Base-by-base conservation (phyloP, 164 flowering plant species). In the Akebia trifoliata region DNA sequence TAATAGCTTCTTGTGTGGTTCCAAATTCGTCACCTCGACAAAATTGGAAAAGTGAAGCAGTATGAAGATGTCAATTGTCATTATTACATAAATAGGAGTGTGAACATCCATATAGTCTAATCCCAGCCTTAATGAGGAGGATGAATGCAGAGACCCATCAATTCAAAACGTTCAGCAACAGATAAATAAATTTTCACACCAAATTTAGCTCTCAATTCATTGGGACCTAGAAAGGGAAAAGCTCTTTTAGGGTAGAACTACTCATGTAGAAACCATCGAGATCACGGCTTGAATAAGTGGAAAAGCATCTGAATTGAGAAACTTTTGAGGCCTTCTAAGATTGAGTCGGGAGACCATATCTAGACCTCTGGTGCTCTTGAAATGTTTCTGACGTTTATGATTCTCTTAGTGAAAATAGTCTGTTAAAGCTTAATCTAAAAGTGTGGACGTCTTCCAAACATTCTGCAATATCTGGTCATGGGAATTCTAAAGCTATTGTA, bases 401-500 rank as follows among this genome's bases (percentile, higher is more conserved):
- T 35, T 44, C 18, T 45, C 43, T 32, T 45, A 21, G 10, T 47
- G 35, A 3, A 11, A 24, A 40, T 31, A 20, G 9, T 39, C 29
- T 50, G 21, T 6, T 32, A 18, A 52, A 21, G 34, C 26, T 59
- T 38, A 39, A 12, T 28, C 22, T n/a, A n/a, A n/a, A 42, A 15
- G 20, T 26, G 5, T 20, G 42, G 57, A 42, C 36, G 15, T 31
- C 34, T 28, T 36, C 44, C 44, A 3, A 4, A 17, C 6, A 6
- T 46, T 58, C 43, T 47, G 32, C 52, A 58, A 57, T 34, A 34
- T 57, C 31, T 9, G 7, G 28, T 32, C 29, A 18, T 21, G 52
- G 24, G 21, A 25, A 35, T 31, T 25, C 32, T 57, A 22, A 8
- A 8, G 39, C 29, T 12, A 4, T 9, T 17, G 28, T 56, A 14